Evolutionary conservation across 768 basidiomycete species (phyloP), one percentile per base, ranked within the genome.

Genomic region (Chalciporus sphaerocephalus): DNA sequence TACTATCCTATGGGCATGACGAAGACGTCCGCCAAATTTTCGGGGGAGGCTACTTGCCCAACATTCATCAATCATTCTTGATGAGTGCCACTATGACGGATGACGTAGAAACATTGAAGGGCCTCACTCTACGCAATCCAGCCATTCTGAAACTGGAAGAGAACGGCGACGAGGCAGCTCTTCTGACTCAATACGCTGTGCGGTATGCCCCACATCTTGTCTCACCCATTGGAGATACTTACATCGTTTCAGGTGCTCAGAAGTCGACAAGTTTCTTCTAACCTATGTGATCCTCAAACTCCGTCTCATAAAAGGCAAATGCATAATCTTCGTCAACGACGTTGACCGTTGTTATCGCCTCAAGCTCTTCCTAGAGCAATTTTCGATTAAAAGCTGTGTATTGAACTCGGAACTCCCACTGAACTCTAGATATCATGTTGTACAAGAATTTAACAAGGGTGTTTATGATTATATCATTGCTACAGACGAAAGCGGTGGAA

Each of bases 401-500:
- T 75, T 99, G 20, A 97, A 99, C 60, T 90, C 92, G 12, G 96
- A 98, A 67, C 69, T 99, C 23, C 96, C 96, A 0, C 69, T 98
- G 44, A 97, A 96, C 61, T 96, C 94, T 16, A 80, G 92, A 65
- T 96, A 93, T 59, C 96, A 99, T 59, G 86, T 87, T 2, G 96
- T 99, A 1, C 94, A 99, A 57, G 96, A 97, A 66, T 99, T 99
- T 61, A 99, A 99, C 67, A 89, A 91, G 56, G 96, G 96, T 2
- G 91, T 96, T 7, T 98, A 97, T 57, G 93, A 99, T 62, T 97
- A 98, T 64, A 92, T 98, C 52, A 96, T 99, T 44, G 96, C 96
- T 1, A 95, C 94, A 9, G 95, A 98, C 60, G 96, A 98, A 67
- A 82, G 81, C 46, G 79, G 81, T 1, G 71, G 73, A 4, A 72